These are phyloP conservation scores for Jacaranda mimosifolia DNA, from an alignment of 257 asterid species.

Conservation along the genomic window DNA sequence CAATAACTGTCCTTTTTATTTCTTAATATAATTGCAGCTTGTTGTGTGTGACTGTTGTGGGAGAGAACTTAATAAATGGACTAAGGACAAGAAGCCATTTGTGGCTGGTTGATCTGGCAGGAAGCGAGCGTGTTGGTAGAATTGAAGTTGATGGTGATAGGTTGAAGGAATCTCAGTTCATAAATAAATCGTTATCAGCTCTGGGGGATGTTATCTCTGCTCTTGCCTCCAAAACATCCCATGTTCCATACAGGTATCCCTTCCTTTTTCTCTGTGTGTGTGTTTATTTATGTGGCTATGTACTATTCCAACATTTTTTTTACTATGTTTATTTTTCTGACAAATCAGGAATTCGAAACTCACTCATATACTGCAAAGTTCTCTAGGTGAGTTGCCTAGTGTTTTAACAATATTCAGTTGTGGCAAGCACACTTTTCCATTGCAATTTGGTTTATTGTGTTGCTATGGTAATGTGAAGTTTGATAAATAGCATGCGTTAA, in stretches of 20 bases:
- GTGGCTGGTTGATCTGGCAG: constrained; percentile 99
- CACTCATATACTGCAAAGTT: constrained; percentile 97
- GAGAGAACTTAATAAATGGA: constrained; percentile 79
- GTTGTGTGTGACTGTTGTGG: constrained; percentile 83
- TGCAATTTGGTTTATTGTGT: too few species aligned
- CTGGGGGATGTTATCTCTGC: constrained; percentile 97
- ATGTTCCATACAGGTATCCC: constrained; percentile 78
- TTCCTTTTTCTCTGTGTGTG: constrained; percentile 28
- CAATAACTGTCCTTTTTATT: background rate
- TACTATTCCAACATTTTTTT: constrained; percentile 24
- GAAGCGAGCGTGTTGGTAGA: constrained; percentile 94
- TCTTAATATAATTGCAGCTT: constrained; percentile 58
- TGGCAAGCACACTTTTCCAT: background rate
- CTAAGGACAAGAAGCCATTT: constrained; percentile 90
- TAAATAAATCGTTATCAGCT: constrained; percentile 91
- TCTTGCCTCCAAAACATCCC: constrained; percentile 84
- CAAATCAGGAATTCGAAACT: constrained; percentile 93
- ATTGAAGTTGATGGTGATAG: constrained; percentile 97
- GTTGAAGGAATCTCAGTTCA: constrained; percentile 93
- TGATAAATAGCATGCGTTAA: too few species aligned
- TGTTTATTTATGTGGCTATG: background rate
- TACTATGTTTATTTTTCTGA: constrained; percentile 34
- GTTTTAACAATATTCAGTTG: background rate
- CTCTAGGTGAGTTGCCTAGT: constrained; percentile 68
- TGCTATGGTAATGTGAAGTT: too few species aligned